These are phyloP conservation scores for Coemansia sp. DNA, from an alignment of 192 early-diverging fungal species.

Conservation along the genomic window DNA sequence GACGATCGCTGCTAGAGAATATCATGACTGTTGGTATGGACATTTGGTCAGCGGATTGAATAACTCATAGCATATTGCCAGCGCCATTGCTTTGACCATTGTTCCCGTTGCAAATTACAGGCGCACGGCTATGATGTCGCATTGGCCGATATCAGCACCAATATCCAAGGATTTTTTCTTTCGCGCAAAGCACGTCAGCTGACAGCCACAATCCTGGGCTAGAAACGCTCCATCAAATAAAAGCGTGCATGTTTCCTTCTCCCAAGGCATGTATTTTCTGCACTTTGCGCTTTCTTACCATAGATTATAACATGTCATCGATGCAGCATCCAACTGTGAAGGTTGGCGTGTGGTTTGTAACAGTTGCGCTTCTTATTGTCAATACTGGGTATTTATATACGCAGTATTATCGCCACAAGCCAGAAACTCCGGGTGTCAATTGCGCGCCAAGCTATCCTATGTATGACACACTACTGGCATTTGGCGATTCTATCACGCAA, in stretches of 20 bases:
- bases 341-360: background rate
- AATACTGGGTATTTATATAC: background rate
- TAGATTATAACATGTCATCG: background rate
- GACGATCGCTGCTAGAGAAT: too few species aligned
- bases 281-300: background rate
- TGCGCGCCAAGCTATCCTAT: conserved; percentile 1
- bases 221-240: background rate
- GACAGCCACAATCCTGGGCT: background rate
- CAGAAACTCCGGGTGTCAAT: background rate
- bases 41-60: too few species aligned
- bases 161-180: background rate
- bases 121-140: too few species aligned
- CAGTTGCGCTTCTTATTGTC: background rate
- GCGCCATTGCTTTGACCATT: too few species aligned
- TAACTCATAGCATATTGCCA: background rate
- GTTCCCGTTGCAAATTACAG: too few species aligned
- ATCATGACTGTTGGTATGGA: too few species aligned
- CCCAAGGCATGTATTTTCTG: too few species aligned
- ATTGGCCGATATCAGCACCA: background rate
- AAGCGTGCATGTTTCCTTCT: too few species aligned
- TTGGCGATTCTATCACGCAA: conserved; percentile 41
- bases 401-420: background rate
- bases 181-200: background rate
- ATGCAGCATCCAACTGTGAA: background rate
- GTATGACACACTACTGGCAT: conserved; percentile 24